Conservation (phyloP, 2,329 filamentous ascomycete genomes). For the Botrytis aclada region DNA sequence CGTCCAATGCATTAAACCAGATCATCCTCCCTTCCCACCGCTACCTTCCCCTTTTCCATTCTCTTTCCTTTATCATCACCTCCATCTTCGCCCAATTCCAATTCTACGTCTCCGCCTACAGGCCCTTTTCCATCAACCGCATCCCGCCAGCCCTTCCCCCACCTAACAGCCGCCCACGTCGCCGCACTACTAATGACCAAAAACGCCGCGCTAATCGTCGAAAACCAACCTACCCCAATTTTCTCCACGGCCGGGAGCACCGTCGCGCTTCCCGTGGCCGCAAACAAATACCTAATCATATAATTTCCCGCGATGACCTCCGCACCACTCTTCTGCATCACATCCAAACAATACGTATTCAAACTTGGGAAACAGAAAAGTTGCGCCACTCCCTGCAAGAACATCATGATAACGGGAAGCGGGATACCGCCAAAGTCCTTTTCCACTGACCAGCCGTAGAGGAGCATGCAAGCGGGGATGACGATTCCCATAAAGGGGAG, state of each 20-base stretch:
- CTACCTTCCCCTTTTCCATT: neutral
- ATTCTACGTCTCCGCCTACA: slow-evolving; percentile 35
- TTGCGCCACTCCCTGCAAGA: slow-evolving; percentile 70
- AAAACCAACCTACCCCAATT: slow-evolving; percentile 80
- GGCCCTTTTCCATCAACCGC: slow-evolving; percentile 48
- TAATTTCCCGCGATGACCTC: slow-evolving; percentile 82
- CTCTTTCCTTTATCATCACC: neutral
- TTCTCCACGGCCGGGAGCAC: slow-evolving; percentile 70
- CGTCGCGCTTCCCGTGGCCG: slow-evolving; percentile 65
- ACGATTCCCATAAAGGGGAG: slow-evolving; percentile 55
- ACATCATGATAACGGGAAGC: slow-evolving; percentile 69
- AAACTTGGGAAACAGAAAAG: slow-evolving; percentile 72
- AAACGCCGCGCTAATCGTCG: slow-evolving; percentile 63
- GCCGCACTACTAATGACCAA: slow-evolving; percentile 41
- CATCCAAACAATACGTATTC: slow-evolving; percentile 80
- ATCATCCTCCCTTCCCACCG: neutral
- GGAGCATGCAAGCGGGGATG: slow-evolving; percentile 60
- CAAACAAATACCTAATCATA: slow-evolving; percentile 72
- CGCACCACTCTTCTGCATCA: slow-evolving; percentile 67
- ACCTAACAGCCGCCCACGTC: slow-evolving; percentile 29
- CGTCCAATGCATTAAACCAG: neutral
- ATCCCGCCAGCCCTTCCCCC: slow-evolving; percentile 41
- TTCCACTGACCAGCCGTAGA: slow-evolving; percentile 64
- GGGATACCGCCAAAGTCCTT: slow-evolving; percentile 50
- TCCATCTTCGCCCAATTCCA: slow-evolving; percentile 10